phyloP scores from a whole-genome alignment of 2,329 filamentous ascomycete genomes.

The Trichophyton simii region DNA sequence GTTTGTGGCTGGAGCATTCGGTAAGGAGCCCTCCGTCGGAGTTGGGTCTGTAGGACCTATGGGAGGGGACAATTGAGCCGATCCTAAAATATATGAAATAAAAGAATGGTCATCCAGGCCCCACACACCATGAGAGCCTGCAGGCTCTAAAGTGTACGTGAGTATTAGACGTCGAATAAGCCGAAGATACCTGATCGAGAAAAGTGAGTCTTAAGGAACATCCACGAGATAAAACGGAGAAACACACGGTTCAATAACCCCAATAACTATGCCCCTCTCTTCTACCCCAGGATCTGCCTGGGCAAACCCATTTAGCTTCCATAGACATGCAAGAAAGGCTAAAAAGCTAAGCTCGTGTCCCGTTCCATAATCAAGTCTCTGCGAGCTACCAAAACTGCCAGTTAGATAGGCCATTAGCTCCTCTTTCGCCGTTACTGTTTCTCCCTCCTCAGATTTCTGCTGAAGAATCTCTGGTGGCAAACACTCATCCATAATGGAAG shows the following conservation, averaged over 20 bases:
- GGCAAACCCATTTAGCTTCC: slow-evolving; percentile 75
- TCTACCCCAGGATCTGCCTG: slow-evolving; percentile 41
- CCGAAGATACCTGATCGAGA: slow-evolving; percentile 52
- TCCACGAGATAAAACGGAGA: not conserved
- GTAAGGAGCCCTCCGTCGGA: slow-evolving; percentile 66
- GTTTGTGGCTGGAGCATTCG: slow-evolving; percentile 56
- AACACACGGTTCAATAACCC: slow-evolving; percentile 68
- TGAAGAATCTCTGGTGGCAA: slow-evolving; percentile 40
- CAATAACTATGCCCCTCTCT: slow-evolving; percentile 70
- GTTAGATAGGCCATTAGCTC: slow-evolving; percentile 72
- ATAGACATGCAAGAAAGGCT: slow-evolving; percentile 77
- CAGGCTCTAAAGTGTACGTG: slow-evolving; percentile 86
- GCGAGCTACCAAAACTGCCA: slow-evolving; percentile 74
- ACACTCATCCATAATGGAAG: slow-evolving; percentile 44
- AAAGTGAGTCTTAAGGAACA: not conserved
- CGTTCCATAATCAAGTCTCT: slow-evolving; percentile 87
- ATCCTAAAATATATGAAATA: slow-evolving; percentile 86
- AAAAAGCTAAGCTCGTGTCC: slow-evolving; percentile 93
- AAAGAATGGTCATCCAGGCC: slow-evolving; percentile 97
- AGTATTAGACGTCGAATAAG: slow-evolving; percentile 73
- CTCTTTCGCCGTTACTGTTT: slow-evolving; percentile 40
- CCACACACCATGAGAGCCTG: slow-evolving; percentile 95
- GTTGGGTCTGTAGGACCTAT: slow-evolving; percentile 52
- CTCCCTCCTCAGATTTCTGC: slow-evolving; percentile 16
- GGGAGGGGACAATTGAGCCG: slow-evolving; percentile 71